Evolutionary conservation across 2,329 filamentous ascomycete genomes (phyloP).

Genomic region (Alternaria dauci): DNA sequence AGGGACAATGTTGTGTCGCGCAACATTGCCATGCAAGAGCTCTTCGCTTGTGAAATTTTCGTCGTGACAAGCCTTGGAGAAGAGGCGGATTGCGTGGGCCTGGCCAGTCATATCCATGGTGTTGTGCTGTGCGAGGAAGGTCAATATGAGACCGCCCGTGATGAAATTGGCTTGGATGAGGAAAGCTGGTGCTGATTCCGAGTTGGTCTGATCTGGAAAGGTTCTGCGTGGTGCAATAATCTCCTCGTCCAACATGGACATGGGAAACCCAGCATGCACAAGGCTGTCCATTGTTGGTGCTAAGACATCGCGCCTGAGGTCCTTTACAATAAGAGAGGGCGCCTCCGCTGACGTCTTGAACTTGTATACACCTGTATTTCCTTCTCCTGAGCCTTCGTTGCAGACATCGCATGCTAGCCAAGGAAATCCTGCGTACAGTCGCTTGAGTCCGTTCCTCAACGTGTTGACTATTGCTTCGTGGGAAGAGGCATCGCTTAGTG

Average conservation of each 20-base stretch:
- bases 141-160: neutral
- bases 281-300: neutral
- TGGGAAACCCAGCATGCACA: neutral
- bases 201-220: neutral
- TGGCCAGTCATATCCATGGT: no score
- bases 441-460: no score
- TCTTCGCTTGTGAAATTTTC: no score
- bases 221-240: neutral
- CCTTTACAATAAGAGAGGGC: neutral
- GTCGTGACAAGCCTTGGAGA: no score
- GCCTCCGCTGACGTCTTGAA: neutral
- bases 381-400: neutral
- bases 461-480: no score
- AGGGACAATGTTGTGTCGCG: no score
- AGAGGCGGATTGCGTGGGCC: no score
- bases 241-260: neutral
- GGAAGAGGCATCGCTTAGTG: no score
- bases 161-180: neutral
- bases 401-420: neutral
- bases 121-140: neutral
- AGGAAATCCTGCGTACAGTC: neutral
- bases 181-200: neutral
- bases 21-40: no score
- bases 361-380: neutral
- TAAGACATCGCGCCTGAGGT: neutral